A percentile compares a stretch with the other conserved stretches of the same genome.
Conservation (phyloP, 352 stramenopile genomes). For the Pythium chondricola region DNA sequence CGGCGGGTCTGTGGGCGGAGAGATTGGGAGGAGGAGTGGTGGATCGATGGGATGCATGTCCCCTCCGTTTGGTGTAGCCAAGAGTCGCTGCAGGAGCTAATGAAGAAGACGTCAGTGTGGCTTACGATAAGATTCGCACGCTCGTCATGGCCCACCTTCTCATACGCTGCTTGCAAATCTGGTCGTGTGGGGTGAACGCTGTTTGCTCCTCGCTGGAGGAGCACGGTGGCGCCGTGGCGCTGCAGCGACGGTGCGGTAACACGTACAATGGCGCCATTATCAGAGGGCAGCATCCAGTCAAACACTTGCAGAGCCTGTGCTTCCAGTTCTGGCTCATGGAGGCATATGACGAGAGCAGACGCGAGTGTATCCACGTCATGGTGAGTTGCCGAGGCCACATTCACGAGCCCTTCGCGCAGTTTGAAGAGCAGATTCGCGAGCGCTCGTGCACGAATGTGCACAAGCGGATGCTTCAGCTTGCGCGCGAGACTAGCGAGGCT, state of each 20-base stretch:
- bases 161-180: conserved; percentile 8
- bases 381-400: conserved; percentile 23
- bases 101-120: not conserved
- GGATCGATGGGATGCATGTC: not conserved
- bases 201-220: conserved; percentile 15
- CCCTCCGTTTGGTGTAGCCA: conserved; percentile 6
- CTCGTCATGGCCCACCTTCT: no score
- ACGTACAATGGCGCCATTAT: conserved; percentile 2
- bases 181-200: not conserved
- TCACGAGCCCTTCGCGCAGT: conserved; percentile 47
- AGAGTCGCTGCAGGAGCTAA: conserved; percentile 14
- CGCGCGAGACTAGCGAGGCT: conserved; percentile 30
- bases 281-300: conserved; percentile 26
- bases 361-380: conserved; percentile 26
- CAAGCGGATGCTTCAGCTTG: conserved; percentile 61
- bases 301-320: conserved; percentile 43
- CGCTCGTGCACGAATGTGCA: conserved; percentile 48
- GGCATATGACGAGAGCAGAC: conserved; percentile 28
- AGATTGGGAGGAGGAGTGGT: no score
- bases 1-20: not conserved
- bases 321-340: conserved; percentile 38
- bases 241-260: conserved; percentile 1
- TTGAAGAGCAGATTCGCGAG: conserved; percentile 63
- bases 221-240: conserved; percentile 7
- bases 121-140: not conserved